Percentiles rank a stretch among this genome's conserved stretches.
phyloP scores from a whole-genome alignment of 177 flowering plant species.

The Vitis hybrid region DNA sequence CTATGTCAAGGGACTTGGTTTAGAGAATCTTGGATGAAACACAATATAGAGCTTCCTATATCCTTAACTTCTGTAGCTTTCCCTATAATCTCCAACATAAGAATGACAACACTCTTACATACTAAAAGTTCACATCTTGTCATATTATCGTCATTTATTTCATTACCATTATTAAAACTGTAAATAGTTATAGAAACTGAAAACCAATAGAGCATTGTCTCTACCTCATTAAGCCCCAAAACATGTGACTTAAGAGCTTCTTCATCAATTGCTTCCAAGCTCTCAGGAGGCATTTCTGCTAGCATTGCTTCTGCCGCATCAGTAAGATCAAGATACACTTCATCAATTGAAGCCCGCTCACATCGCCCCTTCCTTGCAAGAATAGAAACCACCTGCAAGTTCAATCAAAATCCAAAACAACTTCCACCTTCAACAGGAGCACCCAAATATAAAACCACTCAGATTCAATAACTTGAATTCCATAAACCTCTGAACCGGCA shows the following conservation, averaged over 20 bases:
- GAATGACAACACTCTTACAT: too few relatives aligned
- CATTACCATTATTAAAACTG: not conserved
- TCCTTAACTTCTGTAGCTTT: too few relatives aligned
- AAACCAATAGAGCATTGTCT: slow-evolving; percentile 8
- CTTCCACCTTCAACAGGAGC: not conserved
- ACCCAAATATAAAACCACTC: not conserved
- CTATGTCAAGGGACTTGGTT: too few relatives aligned
- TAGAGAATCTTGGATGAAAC: too few relatives aligned
- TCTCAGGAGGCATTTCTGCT: slow-evolving; percentile 68
- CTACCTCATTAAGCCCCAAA: slow-evolving; percentile 66
- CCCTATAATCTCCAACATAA: too few relatives aligned
- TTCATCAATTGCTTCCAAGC: slow-evolving; percentile 55
- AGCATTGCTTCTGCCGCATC: slow-evolving; percentile 85
- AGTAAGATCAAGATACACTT: slow-evolving; percentile 93
- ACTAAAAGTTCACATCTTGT: too few relatives aligned
- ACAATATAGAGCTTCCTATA: too few relatives aligned
- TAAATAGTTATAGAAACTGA: not conserved
- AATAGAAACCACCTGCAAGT: slow-evolving; percentile 77
- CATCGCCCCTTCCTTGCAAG: slow-evolving; percentile 84
- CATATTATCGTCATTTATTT: too few relatives aligned
- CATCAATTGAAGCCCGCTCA: slow-evolving; percentile 97
- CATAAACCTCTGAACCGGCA: slow-evolving; percentile 93
- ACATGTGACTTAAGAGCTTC: slow-evolving; percentile 83
- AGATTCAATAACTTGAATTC: not conserved
- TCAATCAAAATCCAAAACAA: slow-evolving; percentile 1